Conservation (phyloP, 495 filamentous ascomycete genomes). For the Astrothelium macrocarpum region DNA sequence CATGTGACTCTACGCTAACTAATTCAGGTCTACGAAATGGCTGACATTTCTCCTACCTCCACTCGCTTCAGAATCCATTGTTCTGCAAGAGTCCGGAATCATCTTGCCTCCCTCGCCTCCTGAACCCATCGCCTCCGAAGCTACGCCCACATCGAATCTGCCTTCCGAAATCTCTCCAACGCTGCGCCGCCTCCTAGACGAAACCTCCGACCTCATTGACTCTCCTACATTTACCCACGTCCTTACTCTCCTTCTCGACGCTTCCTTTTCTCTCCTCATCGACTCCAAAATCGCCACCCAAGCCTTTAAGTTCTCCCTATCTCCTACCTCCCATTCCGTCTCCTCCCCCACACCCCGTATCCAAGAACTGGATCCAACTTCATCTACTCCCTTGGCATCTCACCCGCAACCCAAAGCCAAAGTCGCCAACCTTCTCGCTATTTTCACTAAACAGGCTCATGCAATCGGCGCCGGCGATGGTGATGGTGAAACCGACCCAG, state of each 20-base stretch:
- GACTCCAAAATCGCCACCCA: conserved; percentile 67
- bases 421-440: conserved; percentile 78
- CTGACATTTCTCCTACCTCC: conserved; percentile 77
- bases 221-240: conserved; percentile 82
- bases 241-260: conserved; percentile 73
- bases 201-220: conserved; percentile 91
- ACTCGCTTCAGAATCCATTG: conserved; percentile 60
- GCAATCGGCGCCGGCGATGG: conserved; percentile 53
- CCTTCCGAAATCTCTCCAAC: conserved; percentile 41
- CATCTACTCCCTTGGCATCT: conserved; percentile 10
- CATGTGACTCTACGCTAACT: conserved; percentile 10
- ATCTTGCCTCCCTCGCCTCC: conserved; percentile 40
- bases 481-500: conserved; percentile 16
- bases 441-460: conserved; percentile 81
- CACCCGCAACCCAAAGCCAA: conserved; percentile 49
- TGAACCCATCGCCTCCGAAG: conserved; percentile 6
- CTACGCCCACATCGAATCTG: conserved; percentile 23
- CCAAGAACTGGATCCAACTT: conserved; percentile 32
- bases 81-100: conserved; percentile 77
- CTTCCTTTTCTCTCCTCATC: conserved; percentile 71
- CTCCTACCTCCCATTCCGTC: conserved; percentile 34
- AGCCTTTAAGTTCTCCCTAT: conserved; percentile 55
- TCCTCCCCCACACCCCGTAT: conserved; percentile 21
- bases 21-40: conserved; percentile 51
- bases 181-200: conserved; percentile 82